phyloP scores from a whole-genome alignment of 2,329 filamentous ascomycete genomes.

The Fonsecaea pedrosoi region DNA sequence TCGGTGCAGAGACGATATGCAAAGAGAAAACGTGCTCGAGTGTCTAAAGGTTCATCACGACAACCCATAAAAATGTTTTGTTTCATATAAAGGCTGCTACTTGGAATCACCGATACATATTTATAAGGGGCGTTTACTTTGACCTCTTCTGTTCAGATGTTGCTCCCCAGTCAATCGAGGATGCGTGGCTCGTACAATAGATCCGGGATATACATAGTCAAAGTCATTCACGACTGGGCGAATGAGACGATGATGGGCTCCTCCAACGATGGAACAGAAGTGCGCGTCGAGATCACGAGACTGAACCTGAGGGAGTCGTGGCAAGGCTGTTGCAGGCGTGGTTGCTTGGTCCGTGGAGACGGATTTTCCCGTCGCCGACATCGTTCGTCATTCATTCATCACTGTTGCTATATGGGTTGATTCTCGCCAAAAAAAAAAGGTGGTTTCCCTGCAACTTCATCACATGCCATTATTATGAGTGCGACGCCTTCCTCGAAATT shows the following conservation, averaged over 20 bases:
- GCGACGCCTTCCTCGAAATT: background rate
- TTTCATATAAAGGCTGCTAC: background rate
- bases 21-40: background rate
- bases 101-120: background rate
- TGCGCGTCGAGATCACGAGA: too few species aligned
- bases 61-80: background rate
- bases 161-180: background rate
- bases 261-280: too few species aligned
- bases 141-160: background rate
- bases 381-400: background rate
- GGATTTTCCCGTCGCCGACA: slow-evolving; percentile 3
- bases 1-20: background rate
- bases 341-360: background rate
- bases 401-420: background rate
- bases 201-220: too few species aligned
- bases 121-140: background rate
- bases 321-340: background rate
- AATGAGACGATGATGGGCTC: too few species aligned
- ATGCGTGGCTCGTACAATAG: background rate
- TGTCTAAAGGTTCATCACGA: background rate
- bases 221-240: too few species aligned
- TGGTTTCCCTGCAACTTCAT: too few species aligned
- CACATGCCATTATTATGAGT: background rate
- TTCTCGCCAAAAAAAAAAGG: background rate
- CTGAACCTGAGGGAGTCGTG: background rate